Evolutionary conservation across 495 filamentous ascomycete species (phyloP).

Genomic region (Tricharina praecox): DNA sequence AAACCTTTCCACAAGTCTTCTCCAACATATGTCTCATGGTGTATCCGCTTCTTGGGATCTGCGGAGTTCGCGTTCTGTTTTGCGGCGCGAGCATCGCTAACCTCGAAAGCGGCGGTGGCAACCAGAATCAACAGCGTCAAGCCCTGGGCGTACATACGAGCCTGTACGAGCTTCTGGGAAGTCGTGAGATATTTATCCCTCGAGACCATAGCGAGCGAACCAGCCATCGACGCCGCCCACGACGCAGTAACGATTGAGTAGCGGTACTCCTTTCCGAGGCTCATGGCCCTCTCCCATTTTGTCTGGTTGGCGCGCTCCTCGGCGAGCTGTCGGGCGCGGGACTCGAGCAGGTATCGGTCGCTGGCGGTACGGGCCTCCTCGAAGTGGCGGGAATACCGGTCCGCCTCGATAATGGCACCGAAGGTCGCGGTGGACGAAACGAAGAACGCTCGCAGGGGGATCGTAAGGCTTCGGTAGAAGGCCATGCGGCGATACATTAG

Average conservation of each 20-base stretch:
- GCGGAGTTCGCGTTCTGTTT: conserved; percentile 63
- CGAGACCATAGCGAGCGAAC: conserved; percentile 58
- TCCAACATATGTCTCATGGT: conserved; percentile 54
- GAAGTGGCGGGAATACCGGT: conserved; percentile 57
- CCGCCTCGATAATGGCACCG: conserved; percentile 67
- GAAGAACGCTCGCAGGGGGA: conserved; percentile 82
- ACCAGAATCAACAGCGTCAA: conserved; percentile 77
- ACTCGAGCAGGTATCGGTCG: conserved; percentile 32
- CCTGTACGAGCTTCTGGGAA: conserved; percentile 88
- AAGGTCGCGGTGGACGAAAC: conserved; percentile 71
- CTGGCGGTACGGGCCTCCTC: conserved; percentile 52
- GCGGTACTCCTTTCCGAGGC: conserved; percentile 58
- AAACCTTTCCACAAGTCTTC: conserved; percentile 77
- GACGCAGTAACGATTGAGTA: conserved; percentile 74
- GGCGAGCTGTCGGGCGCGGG: conserved; percentile 39
- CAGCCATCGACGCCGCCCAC: conserved; percentile 70
- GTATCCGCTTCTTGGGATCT: conserved; percentile 53
- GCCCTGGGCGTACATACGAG: conserved; percentile 94
- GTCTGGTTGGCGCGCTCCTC: conserved; percentile 36
- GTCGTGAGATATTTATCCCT: conserved; percentile 59
- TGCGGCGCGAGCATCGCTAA: conserved; percentile 58
- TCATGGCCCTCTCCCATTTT: conserved; percentile 36
- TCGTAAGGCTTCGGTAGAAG: conserved; percentile 55
- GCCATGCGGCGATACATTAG: conserved; percentile 28
- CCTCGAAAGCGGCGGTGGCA: conserved; percentile 78